Conservation (phyloP, 2,329 filamentous ascomycete genomes). For the Cadophora malorum region DNA sequence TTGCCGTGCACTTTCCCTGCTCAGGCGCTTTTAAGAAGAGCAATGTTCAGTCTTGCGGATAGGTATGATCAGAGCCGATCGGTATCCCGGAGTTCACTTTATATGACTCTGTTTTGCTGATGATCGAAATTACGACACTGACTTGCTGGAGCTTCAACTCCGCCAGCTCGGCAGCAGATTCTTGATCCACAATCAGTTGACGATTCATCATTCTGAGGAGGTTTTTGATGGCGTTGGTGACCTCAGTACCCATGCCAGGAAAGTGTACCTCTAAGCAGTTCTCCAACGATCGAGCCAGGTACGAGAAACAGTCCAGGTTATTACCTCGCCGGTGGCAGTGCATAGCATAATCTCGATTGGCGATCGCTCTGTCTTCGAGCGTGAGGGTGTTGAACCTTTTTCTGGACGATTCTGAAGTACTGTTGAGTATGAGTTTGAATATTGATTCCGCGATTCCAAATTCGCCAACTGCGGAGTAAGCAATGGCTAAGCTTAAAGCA, state of each 20-base stretch:
- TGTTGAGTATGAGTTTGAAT: neutral
- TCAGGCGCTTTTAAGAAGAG: neutral
- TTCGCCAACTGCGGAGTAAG: neutral
- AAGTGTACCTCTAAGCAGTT: slow-evolving; percentile 3
- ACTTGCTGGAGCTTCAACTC: neutral
- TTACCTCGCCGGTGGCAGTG: neutral
- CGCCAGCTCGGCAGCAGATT: neutral
- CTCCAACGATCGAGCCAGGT: neutral
- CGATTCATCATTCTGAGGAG: neutral
- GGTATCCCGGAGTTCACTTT: neutral
- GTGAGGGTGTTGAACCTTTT: neutral
- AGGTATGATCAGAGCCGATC: neutral
- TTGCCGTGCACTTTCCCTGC: neutral
- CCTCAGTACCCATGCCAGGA: neutral
- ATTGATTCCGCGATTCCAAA: neutral
- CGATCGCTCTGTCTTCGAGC: neutral
- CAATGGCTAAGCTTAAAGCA: neutral
- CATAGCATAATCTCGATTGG: neutral
- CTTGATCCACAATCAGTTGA: neutral
- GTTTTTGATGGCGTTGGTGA: neutral
- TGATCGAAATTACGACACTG: neutral
- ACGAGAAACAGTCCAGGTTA: neutral
- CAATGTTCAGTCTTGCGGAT: neutral
- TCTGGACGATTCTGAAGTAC: neutral
- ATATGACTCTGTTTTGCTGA: neutral